Conservation (phyloP, 345 rosid species). For the Aquilaria sinensis region DNA sequence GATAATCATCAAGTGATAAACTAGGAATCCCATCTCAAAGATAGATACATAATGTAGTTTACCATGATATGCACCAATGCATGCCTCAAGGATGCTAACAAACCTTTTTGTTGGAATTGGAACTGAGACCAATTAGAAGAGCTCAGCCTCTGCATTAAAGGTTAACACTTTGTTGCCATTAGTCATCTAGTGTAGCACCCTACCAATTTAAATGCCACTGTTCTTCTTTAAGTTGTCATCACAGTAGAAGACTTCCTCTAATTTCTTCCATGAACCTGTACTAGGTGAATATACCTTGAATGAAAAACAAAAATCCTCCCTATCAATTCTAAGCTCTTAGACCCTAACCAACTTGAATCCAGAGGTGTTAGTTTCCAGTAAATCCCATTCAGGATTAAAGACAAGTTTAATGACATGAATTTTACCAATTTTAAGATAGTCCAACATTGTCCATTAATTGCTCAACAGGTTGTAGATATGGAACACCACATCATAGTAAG, state of each 20-base stretch:
- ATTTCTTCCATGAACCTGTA: conserved; percentile 24
- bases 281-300: conserved; percentile 5
- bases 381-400: conserved; percentile 25
- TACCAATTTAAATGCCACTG: conserved; percentile 17
- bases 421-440: not conserved
- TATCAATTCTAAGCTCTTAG: conserved; percentile 6
- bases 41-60: no score
- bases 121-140: no score
- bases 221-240: conserved; percentile 17
- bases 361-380: conserved; percentile 4
- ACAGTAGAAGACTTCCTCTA: conserved; percentile 28
- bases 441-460: conserved; percentile 25
- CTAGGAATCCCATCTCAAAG: no score
- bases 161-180: no score
- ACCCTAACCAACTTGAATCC: conserved; percentile 27
- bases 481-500: conserved; percentile 23
- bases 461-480: conserved; percentile 36
- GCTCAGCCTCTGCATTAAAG: no score
- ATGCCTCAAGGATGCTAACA: no score
- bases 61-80: no score
- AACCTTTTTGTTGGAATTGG: no score
- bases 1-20: no score
- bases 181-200: no score
- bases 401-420: conserved; percentile 22
- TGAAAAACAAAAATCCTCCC: conserved; percentile 11